These are phyloP conservation scores for Ophiostoma perfectum DNA, from an alignment of 2,329 filamentous ascomycete species.

Conservation along the genomic window DNA sequence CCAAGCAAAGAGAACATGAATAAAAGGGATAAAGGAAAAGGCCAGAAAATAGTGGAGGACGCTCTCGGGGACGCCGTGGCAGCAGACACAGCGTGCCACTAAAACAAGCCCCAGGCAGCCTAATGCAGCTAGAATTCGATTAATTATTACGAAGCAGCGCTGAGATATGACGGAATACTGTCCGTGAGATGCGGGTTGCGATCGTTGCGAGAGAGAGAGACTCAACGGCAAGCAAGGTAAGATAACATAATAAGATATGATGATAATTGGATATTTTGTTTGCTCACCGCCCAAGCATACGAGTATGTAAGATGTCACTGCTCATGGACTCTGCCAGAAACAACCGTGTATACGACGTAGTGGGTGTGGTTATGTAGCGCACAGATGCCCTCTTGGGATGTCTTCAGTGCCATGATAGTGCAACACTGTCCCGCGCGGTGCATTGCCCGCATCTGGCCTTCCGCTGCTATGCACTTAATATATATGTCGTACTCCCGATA, in stretches of 20 bases:
- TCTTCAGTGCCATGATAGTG: background rate
- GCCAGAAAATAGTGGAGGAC: background rate
- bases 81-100: background rate
- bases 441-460: too few relatives aligned
- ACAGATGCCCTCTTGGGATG: background rate
- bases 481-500: too few relatives aligned
- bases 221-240: background rate
- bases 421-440: too few relatives aligned
- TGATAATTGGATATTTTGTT: background rate
- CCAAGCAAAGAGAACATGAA: background rate
- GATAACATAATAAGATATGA: background rate
- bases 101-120: background rate
- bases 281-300: background rate
- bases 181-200: background rate
- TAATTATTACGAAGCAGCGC: background rate
- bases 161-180: background rate
- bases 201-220: too few relatives aligned
- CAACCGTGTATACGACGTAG: too few relatives aligned
- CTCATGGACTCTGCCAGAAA: too few relatives aligned
- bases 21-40: background rate
- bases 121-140: background rate
- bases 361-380: background rate
- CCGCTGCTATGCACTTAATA: too few relatives aligned
- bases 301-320: too few relatives aligned
- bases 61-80: slow-evolving; percentile 13